Evolutionary conservation across 2,329 filamentous ascomycete genomes (phyloP), one percentile per base, ranked within the genome.

Genomic region (Diaporthe ilicicola): DNA sequence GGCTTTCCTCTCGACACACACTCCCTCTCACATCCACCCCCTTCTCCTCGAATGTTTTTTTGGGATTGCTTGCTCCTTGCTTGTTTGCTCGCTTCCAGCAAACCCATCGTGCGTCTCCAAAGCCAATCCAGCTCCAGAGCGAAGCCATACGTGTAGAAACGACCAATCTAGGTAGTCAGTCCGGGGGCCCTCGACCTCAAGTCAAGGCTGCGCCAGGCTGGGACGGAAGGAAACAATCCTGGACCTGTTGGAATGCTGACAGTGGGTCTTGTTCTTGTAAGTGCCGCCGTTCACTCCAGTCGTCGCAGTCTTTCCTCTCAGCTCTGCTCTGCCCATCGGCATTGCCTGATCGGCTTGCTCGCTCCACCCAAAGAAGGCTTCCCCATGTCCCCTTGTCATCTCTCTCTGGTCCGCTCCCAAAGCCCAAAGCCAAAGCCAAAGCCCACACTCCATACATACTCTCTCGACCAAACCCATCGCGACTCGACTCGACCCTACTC

Each of bases 181-280:
- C 56, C 19, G 39, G 27, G 27, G 56, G 39, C 39, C 56, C 29
- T 27, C 13, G 34, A 46, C 24, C 56, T 62, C 39, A 24, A 64
- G 59, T 62, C 39, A 24, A 64, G 59, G 59, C 59, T 50, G 44
- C 4, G 12, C n/a, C 53, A 67, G 65, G 51, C 37, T 48, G 24
- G 34, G 39, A 17, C 51, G 29, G 13, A 19, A 46, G 8, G 24
- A 19, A 37, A 62, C 42, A 62, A 62, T 42, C 59, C 44, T 64
- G 42, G 59, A n/a, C 59, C 44, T 64, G 59, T 64, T 64, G 59
- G 59, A 64, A 64, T 64, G 59, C 59, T 64, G 59, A 50, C 59
- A 64, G 59, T 64, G 59, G 59, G 44, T 64, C 59, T 29, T 50
- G 19, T 50, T 64, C 59, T 64, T 64, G 59, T 64, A 64, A 64